Base-by-base conservation (phyloP, 192 early-diverging fungal genomes). In the Paraglomus brasilianum region DNA sequence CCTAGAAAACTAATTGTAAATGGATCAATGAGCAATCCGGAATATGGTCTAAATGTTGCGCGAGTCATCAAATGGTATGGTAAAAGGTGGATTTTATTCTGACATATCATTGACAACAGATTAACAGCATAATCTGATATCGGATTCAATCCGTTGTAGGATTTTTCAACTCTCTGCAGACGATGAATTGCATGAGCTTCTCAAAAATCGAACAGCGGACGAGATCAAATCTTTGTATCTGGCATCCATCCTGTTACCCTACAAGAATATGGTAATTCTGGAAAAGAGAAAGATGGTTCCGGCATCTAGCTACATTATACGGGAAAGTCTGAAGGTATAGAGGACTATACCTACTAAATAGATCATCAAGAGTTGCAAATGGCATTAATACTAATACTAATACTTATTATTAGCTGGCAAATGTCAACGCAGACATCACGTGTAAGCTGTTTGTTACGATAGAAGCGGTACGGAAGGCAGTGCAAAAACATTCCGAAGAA, bases 271-370 rank as follows among this genome's bases (percentile, higher is more conserved):
- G 42, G 60, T 69, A 1, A 74, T 73, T 0, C 56, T 66, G n/a
- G 77, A 83, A 48, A 80, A 80, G 30, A 85, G 79, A 55, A 81
- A 80, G 56, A 19, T 21, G 0, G 62, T 82, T 5, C 71, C 86
- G 2, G 81, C 78, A 38, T 76, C 78, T 1, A 72, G 77, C 5
- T 74, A 78, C 42, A 81, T 89, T 7, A 57, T 88, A 2, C 86
- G 86, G 44, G 85, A 89, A 66, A 75, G 81, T 13, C 55, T 90
- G 41, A 92, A 89, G 74, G 83, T 88, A 71, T 73, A 65, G 24
- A 82, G 79, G 36, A 55, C 61, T 11, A 6, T 21, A 1, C 42
- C 47, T 22, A 22, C 44, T 45, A 69, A 72, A 19, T 30, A 46
- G 38, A 17, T 45, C 5, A 47, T 68, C 1, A 60, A 50, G 42